Conservation (phyloP, 140 eudicot genomes). For the Senecio squalidus region DNA sequence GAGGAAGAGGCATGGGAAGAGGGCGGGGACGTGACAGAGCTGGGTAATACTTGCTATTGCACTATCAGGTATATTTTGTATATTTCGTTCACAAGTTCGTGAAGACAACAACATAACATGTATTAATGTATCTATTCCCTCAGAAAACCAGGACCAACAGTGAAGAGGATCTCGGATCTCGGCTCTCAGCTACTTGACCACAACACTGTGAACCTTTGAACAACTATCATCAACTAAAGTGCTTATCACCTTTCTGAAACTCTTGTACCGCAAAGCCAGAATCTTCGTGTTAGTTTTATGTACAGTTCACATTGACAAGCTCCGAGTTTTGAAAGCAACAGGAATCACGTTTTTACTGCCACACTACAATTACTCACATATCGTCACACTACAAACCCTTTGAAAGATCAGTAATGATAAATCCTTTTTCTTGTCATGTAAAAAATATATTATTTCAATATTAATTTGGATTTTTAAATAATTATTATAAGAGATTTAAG, state of each 20-base stretch:
- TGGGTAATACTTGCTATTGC: constrained; percentile 12
- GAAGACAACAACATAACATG: too few relatives aligned
- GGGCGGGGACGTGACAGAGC: constrained; percentile 50
- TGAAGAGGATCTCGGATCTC: constrained; percentile 18
- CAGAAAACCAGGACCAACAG: constrained; percentile 22
- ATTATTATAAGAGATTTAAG: too few relatives aligned
- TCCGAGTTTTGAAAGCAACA: background rate
- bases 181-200: background rate
- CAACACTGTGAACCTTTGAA: constrained; percentile 41
- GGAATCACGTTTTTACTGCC: background rate
- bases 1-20: constrained; percentile 60
- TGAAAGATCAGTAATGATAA: too few relatives aligned
- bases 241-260: too few relatives aligned
- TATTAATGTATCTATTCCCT: too few relatives aligned
- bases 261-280: background rate
- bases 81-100: too few relatives aligned
- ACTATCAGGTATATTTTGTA: background rate
- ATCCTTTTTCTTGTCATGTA: too few relatives aligned
- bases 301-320: background rate
- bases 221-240: too few relatives aligned
- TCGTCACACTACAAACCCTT: too few relatives aligned
- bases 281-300: constrained; percentile 9
- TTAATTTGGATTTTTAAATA: too few relatives aligned
- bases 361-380: too few relatives aligned
- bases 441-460: too few relatives aligned